Evolutionary conservation across 805 yeast genomes (phyloP), one percentile per base, ranked within the genome.

Genomic region (Starmera pachycereana): DNA sequence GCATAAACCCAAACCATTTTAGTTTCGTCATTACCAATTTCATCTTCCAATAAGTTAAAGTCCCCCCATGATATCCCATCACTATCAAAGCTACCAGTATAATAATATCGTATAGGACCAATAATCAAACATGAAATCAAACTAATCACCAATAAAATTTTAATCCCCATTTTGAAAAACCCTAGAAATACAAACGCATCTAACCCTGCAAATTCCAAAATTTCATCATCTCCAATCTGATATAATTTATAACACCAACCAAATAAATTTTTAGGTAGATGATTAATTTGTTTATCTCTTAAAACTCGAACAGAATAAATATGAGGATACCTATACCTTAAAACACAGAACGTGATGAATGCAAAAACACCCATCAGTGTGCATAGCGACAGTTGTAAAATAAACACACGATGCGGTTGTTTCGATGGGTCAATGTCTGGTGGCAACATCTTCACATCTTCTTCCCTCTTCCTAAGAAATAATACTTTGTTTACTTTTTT

Each of bases 151-250:
- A 76, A 64, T 27, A 90, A 62, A 12, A 84, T 66, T 54, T 78
- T 76, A 39, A 89, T 84, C 44, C 92, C 74, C 88, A 89, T 86
- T 44, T 82, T 80, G 71, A 92, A 92, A 60, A 90, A 90, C 2
- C 90, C 87, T 28, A 90, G 62, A 52, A 84, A 90, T 38, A 92
- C 97, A 61, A 72, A 87, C 0, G 97, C 97, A 62, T 90, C 98
- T 36, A 90, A 62, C 0, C 98, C 98, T 3, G 96, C 95, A 51
- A 81, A 81, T 45, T 87, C 90, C 39, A 92, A 65, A 1, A 92
- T 76, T 44, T 88, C 87, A 10, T 74, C 71, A 48, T 92, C 97
- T 18, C 72, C 67, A n/a, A 90, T 76, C 12, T 59, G 58, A 53
- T 74, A 73, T 9, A 90, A 62, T 0, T 76, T 72, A 1, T 75